Base-by-base conservation (phyloP, 495 filamentous ascomycete genomes). In the Neurospora hispaniola region DNA sequence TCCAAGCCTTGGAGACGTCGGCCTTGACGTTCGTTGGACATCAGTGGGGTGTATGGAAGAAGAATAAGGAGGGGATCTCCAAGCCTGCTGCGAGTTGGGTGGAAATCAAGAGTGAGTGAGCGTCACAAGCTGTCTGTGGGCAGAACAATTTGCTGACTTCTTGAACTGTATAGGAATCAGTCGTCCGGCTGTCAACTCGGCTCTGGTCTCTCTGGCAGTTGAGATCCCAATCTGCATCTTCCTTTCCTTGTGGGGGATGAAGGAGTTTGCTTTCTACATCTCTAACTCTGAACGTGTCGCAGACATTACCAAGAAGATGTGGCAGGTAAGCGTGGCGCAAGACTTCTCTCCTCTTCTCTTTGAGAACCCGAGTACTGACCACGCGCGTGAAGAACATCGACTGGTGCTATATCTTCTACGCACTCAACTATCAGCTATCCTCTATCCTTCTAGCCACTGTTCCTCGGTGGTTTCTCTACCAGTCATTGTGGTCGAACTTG, bases 321-420 rank as follows among this genome's bases (percentile, higher is more conserved):
- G 91, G 91, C 82, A 62, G 54, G 54, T 62, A 27, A 62, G 54
- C 16, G 54, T 9, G 31, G 14, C 23, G 5, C 27, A 6, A 0
- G 2, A 62, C 54, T 62, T 12, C 35, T 38, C 35, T 38, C 35
- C 35, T 38, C 48, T 7, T 59, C 2, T 31, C 23, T 62, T 5
- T 31, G 23, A 23, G 46, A 23, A 2, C 11, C 5, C 0, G 2
- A 59, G 20, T 27, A 27, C 5, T 59, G 27, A 62, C 54, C 35
- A 0, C 27, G 4, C 35, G 4, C 35, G 35, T 38, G 23, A 62
- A 85, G 76, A 89, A 83, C 3, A 88, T 89, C 48, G 89, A 91
- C 76, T 91, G 90, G 91, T 91, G 90, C 79, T 93, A 93, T 78
- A 89, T 93, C 70, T 90, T 93, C 79, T 93, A 92, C 75, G 91